phyloP scores from a whole-genome alignment of 805 yeast genomes.

The Cyberlindnera mycetangii region DNA sequence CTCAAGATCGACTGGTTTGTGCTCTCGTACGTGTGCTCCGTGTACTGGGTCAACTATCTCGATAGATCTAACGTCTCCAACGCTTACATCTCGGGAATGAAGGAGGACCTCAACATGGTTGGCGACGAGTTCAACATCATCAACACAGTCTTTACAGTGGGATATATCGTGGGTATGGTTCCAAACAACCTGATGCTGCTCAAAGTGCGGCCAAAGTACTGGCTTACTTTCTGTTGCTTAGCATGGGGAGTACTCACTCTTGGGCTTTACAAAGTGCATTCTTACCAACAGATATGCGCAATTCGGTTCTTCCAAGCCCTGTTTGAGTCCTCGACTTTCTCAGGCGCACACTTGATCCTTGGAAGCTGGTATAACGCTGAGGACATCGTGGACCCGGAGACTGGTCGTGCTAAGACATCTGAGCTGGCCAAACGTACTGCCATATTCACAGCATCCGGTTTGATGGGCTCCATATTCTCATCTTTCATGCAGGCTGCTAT shows the following conservation, averaged over 20 bases:
- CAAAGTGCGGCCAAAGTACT: slow-evolving; percentile 51
- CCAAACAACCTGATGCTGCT: slow-evolving; percentile 57
- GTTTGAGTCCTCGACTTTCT: slow-evolving; percentile 56
- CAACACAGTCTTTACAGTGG: slow-evolving; percentile 56
- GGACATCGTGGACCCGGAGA: slow-evolving; percentile 23
- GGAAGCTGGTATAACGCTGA: slow-evolving; percentile 51
- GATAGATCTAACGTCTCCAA: slow-evolving; percentile 54
- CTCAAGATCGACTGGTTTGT: slow-evolving; percentile 29
- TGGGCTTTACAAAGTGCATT: slow-evolving; percentile 45
- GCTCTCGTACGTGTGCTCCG: slow-evolving; percentile 22
- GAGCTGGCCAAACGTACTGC: slow-evolving; percentile 52
- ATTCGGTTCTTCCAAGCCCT: slow-evolving; percentile 60
- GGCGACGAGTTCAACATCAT: slow-evolving; percentile 50
- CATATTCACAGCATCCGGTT: slow-evolving; percentile 51
- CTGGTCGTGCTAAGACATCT: slow-evolving; percentile 27
- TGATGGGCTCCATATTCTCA: slow-evolving; percentile 52
- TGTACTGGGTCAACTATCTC: slow-evolving; percentile 46
- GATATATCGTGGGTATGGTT: slow-evolving; percentile 58
- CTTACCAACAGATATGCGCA: slow-evolving; percentile 48
- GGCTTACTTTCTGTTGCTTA: slow-evolving; percentile 52
- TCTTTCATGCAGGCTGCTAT: slow-evolving; percentile 59
- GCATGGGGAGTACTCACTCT: slow-evolving; percentile 57
- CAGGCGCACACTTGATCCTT: slow-evolving; percentile 52
- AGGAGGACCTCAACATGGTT: slow-evolving; percentile 46
- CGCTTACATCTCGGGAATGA: slow-evolving; percentile 70